These are phyloP conservation scores for Leishmania tarentolae DNA, from an alignment of 208 protist genomes.

Conservation along the genomic window DNA sequence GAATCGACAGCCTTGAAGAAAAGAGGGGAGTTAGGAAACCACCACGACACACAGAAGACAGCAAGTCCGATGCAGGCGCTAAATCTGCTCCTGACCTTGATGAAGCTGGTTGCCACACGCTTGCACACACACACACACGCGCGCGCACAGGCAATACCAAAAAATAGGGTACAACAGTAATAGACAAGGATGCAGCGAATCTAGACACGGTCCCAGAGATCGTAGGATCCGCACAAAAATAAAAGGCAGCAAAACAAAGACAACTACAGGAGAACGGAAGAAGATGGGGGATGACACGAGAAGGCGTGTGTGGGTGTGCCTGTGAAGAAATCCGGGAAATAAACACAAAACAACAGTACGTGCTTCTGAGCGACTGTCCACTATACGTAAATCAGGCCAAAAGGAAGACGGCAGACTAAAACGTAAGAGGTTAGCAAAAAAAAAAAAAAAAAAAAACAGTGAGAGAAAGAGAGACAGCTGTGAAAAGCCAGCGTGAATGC, in stretches of 20 bases:
- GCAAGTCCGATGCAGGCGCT: background rate
- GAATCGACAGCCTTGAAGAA: background rate
- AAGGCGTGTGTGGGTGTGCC: background rate
- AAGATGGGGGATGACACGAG: background rate
- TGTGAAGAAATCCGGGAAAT: background rate
- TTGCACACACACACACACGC: background rate
- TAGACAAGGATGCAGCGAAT: background rate
- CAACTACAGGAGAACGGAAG: background rate
- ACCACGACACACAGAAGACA: background rate
- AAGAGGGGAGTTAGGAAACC: background rate
- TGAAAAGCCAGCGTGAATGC: background rate
- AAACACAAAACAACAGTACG: background rate
- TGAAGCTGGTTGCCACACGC: background rate
- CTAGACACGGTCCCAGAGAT: background rate
- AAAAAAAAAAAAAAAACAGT: background rate
- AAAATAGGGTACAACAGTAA: background rate
- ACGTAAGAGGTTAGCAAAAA: background rate
- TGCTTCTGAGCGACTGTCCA: background rate
- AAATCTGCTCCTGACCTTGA: background rate
- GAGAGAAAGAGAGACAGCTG: background rate
- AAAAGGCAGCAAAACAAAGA: background rate
- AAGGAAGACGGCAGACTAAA: background rate
- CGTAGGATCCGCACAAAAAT: background rate
- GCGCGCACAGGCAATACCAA: background rate
- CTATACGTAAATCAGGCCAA: background rate